Evolutionary conservation across 2,329 filamentous ascomycete species (phyloP), one percentile per base, ranked within the genome.

Genomic region (Ploettnerulaceae sp.): DNA sequence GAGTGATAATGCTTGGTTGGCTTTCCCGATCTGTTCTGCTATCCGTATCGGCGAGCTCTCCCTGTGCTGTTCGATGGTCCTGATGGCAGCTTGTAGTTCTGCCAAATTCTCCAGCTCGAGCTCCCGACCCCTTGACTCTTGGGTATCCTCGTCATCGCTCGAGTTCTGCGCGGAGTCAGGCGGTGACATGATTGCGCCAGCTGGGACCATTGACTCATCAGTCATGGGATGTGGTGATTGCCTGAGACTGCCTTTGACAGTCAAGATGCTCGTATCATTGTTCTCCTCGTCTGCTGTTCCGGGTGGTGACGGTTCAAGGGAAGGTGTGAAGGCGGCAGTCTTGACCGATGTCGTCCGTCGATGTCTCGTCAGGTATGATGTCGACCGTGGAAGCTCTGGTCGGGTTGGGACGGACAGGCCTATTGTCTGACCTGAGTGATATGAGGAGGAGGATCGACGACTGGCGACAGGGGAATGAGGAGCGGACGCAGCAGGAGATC

Each of bases 151-250:
- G 57, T 95, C 89, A 64, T 95, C 90, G 66, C 90, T 89, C 20
- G 84, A 90, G 56, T 84, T 86, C 29, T 79, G 77, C 5, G 78
- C 76, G 25, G 90, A 95, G 60, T 96, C 91, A 7, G 91, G 91
- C 26, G 91, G 91, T 0, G 91, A 96, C 49, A 95, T 86, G 57
- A 95, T 80, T 53, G 88, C 89, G 51, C 88, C 89, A 52, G 81
- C 79, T 32, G 89, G 89, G 66, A 95, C 93, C 54, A 79, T 71
- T 49, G 80, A 66, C 20, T 72, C 76, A 68, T 88, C 81, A 53
- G 82, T 87, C 53, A 89, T 69, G 14, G 89, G 87, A n/a, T 87
- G 84, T 12, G 89, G 88, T 37, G 89, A 94, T 66, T 90, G 86
- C 59, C 87, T 81, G 52, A 94, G 71, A 67, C 81, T 87, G 65